A percentile compares a stretch with the other conserved stretches of the same genome.
phyloP scores from a whole-genome alignment of 2,329 filamentous ascomycete genomes.

The Fusarium nisikadoi region DNA sequence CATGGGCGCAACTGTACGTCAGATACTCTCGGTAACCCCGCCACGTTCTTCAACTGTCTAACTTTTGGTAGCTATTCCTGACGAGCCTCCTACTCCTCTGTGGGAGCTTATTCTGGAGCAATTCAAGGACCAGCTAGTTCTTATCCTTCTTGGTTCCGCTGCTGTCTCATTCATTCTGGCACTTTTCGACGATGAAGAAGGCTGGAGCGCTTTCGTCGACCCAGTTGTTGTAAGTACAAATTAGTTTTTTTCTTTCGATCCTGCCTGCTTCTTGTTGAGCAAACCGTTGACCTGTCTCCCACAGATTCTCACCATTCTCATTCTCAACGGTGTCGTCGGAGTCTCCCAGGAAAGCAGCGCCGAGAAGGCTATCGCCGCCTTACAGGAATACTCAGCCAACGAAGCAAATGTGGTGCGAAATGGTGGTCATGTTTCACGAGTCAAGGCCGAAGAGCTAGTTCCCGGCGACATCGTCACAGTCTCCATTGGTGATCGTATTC shows the following conservation, averaged over 20 bases:
- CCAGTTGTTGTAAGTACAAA: constrained; percentile 81
- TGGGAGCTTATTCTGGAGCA: constrained; percentile 98
- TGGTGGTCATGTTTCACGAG: constrained; percentile 76
- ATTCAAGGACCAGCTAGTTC: constrained; percentile 98
- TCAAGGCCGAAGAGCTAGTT: constrained; percentile 97
- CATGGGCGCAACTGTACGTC: constrained; percentile 73
- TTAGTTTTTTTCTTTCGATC: not conserved
- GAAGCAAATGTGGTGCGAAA: constrained; percentile 93
- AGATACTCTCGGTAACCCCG: constrained; percentile 16
- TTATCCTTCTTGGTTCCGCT: constrained; percentile 93
- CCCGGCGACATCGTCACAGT: constrained; percentile 93
- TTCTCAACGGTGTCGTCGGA: constrained; percentile 96
- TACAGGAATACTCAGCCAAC: constrained; percentile 99
- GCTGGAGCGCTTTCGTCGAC: constrained; percentile 97
- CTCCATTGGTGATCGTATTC: constrained; percentile 90
- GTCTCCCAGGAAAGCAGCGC: constrained; percentile 99
- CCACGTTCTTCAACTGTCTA: constrained; percentile 14
- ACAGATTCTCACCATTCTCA: constrained; percentile 94
- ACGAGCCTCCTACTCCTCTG: constrained; percentile 94
- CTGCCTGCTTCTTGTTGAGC: not conserved
- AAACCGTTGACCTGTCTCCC: constrained; percentile 10
- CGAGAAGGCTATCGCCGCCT: constrained; percentile 96
- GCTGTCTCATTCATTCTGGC: constrained; percentile 93
- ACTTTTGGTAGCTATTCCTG: constrained; percentile 64
- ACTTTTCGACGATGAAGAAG: constrained; percentile 90